phyloP scores from a whole-genome alignment of 2,329 filamentous ascomycete genomes.

The Colletotrichum navitas region DNA sequence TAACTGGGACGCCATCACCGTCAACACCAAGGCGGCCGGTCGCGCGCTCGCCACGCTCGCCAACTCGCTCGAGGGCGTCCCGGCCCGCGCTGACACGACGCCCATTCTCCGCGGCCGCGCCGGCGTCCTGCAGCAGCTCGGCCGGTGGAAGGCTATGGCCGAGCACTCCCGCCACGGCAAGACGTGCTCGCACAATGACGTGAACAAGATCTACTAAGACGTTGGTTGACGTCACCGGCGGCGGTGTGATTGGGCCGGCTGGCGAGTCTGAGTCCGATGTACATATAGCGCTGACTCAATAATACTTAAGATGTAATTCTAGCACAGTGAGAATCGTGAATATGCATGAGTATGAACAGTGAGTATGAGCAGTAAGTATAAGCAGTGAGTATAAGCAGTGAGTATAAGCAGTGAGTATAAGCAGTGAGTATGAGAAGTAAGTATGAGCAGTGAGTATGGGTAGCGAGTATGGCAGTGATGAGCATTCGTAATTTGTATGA shows the following conservation, averaged over 20 bases:
- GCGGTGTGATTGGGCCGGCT: no score
- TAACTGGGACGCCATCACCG: constrained; percentile 53
- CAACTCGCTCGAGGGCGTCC: constrained; percentile 53
- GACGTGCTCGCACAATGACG: constrained; percentile 39
- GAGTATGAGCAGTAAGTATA: no score
- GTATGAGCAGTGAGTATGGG: no score
- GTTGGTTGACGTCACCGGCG: neutral
- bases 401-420: neutral
- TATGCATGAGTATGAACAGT: neutral
- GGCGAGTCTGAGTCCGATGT: neutral
- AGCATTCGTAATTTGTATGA: neutral
- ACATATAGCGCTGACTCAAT: neutral
- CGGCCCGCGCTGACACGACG: constrained; percentile 47
- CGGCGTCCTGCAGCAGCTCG: constrained; percentile 32
- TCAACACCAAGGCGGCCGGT: constrained; percentile 61
- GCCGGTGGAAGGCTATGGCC: constrained; percentile 29
- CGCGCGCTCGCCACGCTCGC: constrained; percentile 60
- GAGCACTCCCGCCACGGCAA: constrained; percentile 38
- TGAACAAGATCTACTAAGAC: constrained; percentile 29
- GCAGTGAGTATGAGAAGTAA: neutral
- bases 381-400: no score
- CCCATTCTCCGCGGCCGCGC: constrained; percentile 45
- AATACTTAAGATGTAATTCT: neutral
- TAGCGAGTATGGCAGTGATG: no score
- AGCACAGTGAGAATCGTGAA: neutral